Base-by-base conservation (phyloP, 1,284 basidiomycete genomes). In the Stygiomarasmius scandens region DNA sequence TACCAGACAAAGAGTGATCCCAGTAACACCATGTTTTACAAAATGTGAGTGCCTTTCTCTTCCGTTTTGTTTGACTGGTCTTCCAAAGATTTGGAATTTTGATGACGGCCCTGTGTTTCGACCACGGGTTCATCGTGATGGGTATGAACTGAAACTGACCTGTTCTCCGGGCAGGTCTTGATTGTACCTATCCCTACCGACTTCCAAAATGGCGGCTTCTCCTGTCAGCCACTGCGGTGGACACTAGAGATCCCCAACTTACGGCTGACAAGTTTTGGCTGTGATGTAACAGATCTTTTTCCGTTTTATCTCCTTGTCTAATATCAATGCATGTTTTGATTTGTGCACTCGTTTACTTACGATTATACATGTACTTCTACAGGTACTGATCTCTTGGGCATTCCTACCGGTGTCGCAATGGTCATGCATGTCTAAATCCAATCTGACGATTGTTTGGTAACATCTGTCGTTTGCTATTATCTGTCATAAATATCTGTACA, bases 41-140 rank as follows among this genome's bases (percentile, higher is more conserved):
- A 90, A 76, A 92, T 92, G 89, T 92, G 80, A 83, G 90, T 87
- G 56, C 34, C 64, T 52, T 50, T 64, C 54, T 52, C 53, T 62
- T 59, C 51, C 59, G 59, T 47, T 52, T 48, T 62, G 59, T 46
- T 56, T 12, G 45, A 34, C 25, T 53, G 61, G 59, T 25, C n/a
- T n/a, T n/a, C n/a, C n/a, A n/a, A n/a, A n/a, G n/a, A n/a, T 46
- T 34, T 44, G 34, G 47, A 52, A 56, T 12, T 32, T 32, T 12
- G 6, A 32, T 32, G 29, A 32, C 12, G 29, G 29, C 6, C 12
- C 29, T 32, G 29, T n/a, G n/a, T n/a, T n/a, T n/a, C n/a, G n/a
- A n/a, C n/a, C n/a, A n/a, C n/a, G n/a, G n/a, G n/a, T n/a, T 34
- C 32, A 16, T 16, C 8, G 38, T 19, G 38, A 55, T 52, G 61